Percentiles rank a stretch among this genome's conserved stretches.
Conservation (phyloP, 306 rosid genomes). For the Betula pendula region DNA sequence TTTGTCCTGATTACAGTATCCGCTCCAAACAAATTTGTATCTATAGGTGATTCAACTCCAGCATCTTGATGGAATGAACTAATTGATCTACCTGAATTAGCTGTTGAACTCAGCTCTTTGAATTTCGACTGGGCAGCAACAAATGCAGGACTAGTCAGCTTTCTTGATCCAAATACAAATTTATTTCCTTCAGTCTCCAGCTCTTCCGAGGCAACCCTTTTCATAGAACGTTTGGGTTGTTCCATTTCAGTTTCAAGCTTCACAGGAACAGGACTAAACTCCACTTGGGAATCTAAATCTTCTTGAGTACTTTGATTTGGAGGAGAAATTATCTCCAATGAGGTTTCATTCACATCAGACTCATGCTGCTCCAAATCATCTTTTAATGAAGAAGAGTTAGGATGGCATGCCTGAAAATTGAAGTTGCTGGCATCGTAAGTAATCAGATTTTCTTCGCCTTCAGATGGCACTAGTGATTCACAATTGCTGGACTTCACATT, state of each 20-base stretch:
- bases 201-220: slow-evolving; percentile 60
- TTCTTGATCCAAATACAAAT: slow-evolving; percentile 56
- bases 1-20: slow-evolving; percentile 46
- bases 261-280: slow-evolving; percentile 38
- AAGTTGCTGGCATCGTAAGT: slow-evolving; percentile 44
- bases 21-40: slow-evolving; percentile 28
- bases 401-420: slow-evolving; percentile 40
- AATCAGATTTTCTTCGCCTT: slow-evolving; percentile 56
- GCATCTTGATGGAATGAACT: slow-evolving; percentile 48
- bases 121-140: slow-evolving; percentile 74
- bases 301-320: slow-evolving; percentile 32
- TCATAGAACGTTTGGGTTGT: slow-evolving; percentile 48
- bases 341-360: slow-evolving; percentile 43
- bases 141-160: slow-evolving; percentile 67
- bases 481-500: slow-evolving; percentile 39
- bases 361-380: slow-evolving; percentile 47
- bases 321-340: slow-evolving; percentile 35
- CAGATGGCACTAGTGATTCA: slow-evolving; percentile 48
- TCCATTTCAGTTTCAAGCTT: slow-evolving; percentile 51
- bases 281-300: slow-evolving; percentile 37
- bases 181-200: slow-evolving; percentile 73
- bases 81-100: slow-evolving; percentile 40
- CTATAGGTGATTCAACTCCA: slow-evolving; percentile 50
- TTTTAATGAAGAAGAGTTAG: slow-evolving; percentile 33
- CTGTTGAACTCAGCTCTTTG: slow-evolving; percentile 55